Evolutionary conservation across 352 stramenopile species (phyloP).

Genomic region (Phytophthora pini): DNA sequence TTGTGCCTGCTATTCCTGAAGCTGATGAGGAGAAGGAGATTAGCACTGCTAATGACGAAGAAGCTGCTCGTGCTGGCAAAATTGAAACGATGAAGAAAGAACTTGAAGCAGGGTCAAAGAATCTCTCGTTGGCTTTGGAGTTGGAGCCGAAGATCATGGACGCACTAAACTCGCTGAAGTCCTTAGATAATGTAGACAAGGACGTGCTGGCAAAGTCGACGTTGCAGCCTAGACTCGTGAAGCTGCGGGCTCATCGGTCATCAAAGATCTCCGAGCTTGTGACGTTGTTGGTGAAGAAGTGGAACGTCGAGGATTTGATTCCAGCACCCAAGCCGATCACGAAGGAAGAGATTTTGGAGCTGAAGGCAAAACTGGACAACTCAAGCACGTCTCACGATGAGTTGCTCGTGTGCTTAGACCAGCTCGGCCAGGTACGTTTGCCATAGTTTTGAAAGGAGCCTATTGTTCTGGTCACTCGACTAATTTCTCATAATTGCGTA

Average conservation of each 20-base stretch:
- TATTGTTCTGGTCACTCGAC: not conserved
- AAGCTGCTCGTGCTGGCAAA: slow-evolving; percentile 9
- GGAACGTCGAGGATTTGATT: slow-evolving; percentile 55
- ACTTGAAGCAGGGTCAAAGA: slow-evolving; percentile 45
- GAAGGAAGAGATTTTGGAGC: slow-evolving; percentile 58
- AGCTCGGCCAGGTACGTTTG: slow-evolving; percentile 52
- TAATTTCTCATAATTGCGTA: not conserved
- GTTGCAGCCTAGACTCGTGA: slow-evolving; percentile 45
- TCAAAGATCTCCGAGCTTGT: slow-evolving; percentile 42
- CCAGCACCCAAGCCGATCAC: slow-evolving; percentile 55
- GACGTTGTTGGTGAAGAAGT: slow-evolving; percentile 50
- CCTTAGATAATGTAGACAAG: slow-evolving; percentile 40
- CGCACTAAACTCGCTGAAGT: slow-evolving; percentile 38
- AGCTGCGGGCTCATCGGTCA: slow-evolving; percentile 42
- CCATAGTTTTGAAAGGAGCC: not conserved
- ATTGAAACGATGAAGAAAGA: slow-evolving; percentile 27
- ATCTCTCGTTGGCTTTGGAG: slow-evolving; percentile 37
- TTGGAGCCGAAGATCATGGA: slow-evolving; percentile 53
- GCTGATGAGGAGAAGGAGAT: slow-evolving; percentile 27
- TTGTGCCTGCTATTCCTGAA: slow-evolving; percentile 11
- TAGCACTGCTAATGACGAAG: slow-evolving; percentile 13
- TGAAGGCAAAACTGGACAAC: slow-evolving; percentile 67
- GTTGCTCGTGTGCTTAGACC: slow-evolving; percentile 59
- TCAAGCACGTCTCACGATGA: slow-evolving; percentile 69
- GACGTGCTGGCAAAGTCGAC: slow-evolving; percentile 39